phyloP scores from a whole-genome alignment of 2,329 filamentous ascomycete species.

The Diaporthe aspalathi region DNA sequence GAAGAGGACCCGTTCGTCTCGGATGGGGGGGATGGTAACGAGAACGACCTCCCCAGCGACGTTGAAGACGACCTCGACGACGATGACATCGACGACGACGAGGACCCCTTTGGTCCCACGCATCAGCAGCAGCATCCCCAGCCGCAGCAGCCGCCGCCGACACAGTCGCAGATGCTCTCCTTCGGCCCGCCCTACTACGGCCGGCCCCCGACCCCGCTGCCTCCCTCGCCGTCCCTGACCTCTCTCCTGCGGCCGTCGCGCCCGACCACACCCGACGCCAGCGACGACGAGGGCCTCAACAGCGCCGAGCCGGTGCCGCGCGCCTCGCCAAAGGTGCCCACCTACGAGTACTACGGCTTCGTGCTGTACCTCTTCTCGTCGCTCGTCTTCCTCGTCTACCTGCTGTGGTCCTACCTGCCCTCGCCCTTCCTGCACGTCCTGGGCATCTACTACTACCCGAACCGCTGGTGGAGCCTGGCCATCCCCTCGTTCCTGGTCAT shows the following conservation, averaged over 20 bases:
- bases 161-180: slow-evolving; percentile 62
- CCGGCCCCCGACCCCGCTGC: slow-evolving; percentile 92
- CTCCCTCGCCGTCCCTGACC: slow-evolving; percentile 91
- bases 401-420: slow-evolving; percentile 90
- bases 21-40: slow-evolving; percentile 34
- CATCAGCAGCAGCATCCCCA: slow-evolving; percentile 52
- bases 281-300: slow-evolving; percentile 75
- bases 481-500: slow-evolving; percentile 92
- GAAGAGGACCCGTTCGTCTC: slow-evolving; percentile 42
- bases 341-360: slow-evolving; percentile 99
- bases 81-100: slow-evolving; percentile 43
- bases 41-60: slow-evolving; percentile 39
- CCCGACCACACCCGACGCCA: slow-evolving; percentile 93
- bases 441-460: slow-evolving; percentile 96
- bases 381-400: slow-evolving; percentile 78
- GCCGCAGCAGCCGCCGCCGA: slow-evolving; percentile 56
- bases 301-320: slow-evolving; percentile 75
- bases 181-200: slow-evolving; percentile 94
- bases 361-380: slow-evolving; percentile 93
- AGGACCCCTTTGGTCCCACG: slow-evolving; percentile 46
- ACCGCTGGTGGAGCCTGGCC: slow-evolving; percentile 97
- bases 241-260: slow-evolving; percentile 89
- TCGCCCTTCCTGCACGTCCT: slow-evolving; percentile 91
- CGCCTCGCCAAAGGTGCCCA: slow-evolving; percentile 93
- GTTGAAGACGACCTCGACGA: slow-evolving; percentile 47